Base-by-base conservation (phyloP, 306 rosid species). In the Medicago arabica region DNA sequence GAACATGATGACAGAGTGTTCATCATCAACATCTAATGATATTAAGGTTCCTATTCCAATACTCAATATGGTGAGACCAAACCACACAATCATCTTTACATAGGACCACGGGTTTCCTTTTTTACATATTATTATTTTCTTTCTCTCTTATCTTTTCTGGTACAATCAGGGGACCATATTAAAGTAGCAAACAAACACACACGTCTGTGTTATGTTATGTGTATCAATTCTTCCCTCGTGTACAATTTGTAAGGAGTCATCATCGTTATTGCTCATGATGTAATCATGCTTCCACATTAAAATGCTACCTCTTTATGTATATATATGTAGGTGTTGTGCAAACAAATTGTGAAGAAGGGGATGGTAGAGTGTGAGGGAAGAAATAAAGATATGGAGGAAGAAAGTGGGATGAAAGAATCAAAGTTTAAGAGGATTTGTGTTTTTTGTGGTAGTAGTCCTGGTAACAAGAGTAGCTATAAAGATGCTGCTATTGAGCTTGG, bases 401-500 rank as follows among this genome's bases (percentile, higher is more conserved):
- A 82, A 53, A 69, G 0, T 14, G 86, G 87, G 74, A 79, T 78
- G 68, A 87, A 82, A 62, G 71, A 40, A 79, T 85, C 98, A 9
- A 92, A 82, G 67, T 94, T 94, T 89, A 90, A 90, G 81, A 90
- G 89, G 85, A 85, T 94, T 78, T 91, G 98, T 86, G 98, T 94
- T 10, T 94, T 94, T 81, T 94, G 98, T 84, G 98, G 97, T 2
- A 94, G 98, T 38, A 91, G 97, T 80, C 88, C 89, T 0, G 97
- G 98, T 34, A 94, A 94, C 69, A 94, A 94, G 74, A 86, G 64
- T 60, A 90, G 80, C 67, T 94, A 94, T 69, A 87, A 84, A 46
- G 98, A 94, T 28, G 96, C 98, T 82, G 97, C 98, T 76, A 88
- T 92, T 82, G 92, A 91, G 79, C 98, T 94, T 67, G 98, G 90